A percentile compares a stretch with the other conserved stretches of the same genome.
Evolutionary conservation across 257 asterid genomes (phyloP).

Genomic region (Scutellaria minor): DNA sequence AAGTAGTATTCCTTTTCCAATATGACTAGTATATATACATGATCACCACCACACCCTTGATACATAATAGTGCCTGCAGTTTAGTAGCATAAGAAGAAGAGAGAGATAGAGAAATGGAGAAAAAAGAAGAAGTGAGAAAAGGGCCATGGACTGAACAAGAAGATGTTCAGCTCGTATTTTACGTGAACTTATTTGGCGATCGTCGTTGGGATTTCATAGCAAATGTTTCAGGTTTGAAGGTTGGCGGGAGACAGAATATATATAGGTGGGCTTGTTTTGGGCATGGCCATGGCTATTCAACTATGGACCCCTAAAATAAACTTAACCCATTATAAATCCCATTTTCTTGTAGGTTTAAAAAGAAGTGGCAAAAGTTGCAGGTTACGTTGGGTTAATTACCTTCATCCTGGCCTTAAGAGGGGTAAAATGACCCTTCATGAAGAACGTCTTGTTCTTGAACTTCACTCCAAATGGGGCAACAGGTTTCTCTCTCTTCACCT

Average conservation of each 20-base stretch:
- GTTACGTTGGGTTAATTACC: conserved; percentile 94
- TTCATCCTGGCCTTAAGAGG: conserved; percentile 83
- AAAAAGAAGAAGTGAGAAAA: conserved; percentile 52
- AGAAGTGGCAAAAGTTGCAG: conserved; percentile 96
- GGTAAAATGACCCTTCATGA: conserved; percentile 83
- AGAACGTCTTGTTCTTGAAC: conserved; percentile 73
- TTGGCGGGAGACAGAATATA: conserved; percentile 82
- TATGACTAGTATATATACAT: conserved; percentile 30
- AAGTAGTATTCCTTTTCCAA: not conserved
- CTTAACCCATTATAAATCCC: not conserved
- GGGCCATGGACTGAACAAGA: conserved; percentile 97
- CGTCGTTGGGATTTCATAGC: conserved; percentile 98
- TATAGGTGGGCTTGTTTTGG: conserved; percentile 72
- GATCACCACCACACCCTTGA: conserved; percentile 15
- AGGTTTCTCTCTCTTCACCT: conserved; percentile 45
- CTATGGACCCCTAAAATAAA: conserved; percentile 25
- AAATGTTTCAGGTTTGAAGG: conserved; percentile 99
- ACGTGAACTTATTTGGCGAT: conserved; percentile 88
- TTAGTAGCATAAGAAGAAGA: conserved; percentile 23
- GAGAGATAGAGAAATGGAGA: conserved; percentile 46
- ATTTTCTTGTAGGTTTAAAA: conserved; percentile 66
- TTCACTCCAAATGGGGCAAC: conserved; percentile 87
- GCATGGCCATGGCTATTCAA: conserved; percentile 44
- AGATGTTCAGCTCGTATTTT: conserved; percentile 72
- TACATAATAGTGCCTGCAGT: not conserved